Conservation (phyloP, 768 basidiomycete genomes). For the Mycena floridula region DNA sequence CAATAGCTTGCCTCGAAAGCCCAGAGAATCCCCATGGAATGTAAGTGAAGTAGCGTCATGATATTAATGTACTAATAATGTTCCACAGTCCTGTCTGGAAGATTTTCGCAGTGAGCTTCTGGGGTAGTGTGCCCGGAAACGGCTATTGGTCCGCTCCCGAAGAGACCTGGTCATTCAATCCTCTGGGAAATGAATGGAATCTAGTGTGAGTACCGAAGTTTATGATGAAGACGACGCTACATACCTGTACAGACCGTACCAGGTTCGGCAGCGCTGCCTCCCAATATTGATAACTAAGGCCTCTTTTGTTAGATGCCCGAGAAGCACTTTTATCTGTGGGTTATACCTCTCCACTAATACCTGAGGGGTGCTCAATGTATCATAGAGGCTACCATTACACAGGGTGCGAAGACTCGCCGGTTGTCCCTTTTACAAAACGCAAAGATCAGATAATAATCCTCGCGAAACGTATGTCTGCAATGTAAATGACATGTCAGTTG, state of each 20-base stretch:
- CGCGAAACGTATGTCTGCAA: slow-evolving; percentile 9
- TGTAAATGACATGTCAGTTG: too few relatives aligned
- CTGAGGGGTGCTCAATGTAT: not conserved
- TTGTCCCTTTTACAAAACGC: slow-evolving; percentile 7
- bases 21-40: slow-evolving; percentile 9
- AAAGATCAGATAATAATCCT: slow-evolving; percentile 8
- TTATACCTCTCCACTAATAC: too few relatives aligned
- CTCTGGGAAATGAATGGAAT: slow-evolving; percentile 9
- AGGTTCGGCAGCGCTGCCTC: not conserved
- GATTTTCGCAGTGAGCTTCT: slow-evolving; percentile 11
- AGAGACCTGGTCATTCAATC: slow-evolving; percentile 10
- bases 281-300: not conserved
- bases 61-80: not conserved
- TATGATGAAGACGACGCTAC: not conserved
- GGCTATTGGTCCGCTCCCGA: slow-evolving; percentile 5
- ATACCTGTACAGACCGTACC: slow-evolving; percentile 1
- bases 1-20: slow-evolving; percentile 3
- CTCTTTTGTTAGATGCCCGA: slow-evolving; percentile 12
- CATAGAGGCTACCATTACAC: slow-evolving; percentile 9
- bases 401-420: slow-evolving; percentile 3
- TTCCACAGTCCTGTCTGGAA: slow-evolving; percentile 7
- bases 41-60: slow-evolving; percentile 1
- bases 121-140: slow-evolving; percentile 8
- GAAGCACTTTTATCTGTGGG: slow-evolving; percentile 9
- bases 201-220: slow-evolving; percentile 3